phyloP scores from a whole-genome alignment of 768 basidiomycete genomes.

The Dentipellis sp. region DNA sequence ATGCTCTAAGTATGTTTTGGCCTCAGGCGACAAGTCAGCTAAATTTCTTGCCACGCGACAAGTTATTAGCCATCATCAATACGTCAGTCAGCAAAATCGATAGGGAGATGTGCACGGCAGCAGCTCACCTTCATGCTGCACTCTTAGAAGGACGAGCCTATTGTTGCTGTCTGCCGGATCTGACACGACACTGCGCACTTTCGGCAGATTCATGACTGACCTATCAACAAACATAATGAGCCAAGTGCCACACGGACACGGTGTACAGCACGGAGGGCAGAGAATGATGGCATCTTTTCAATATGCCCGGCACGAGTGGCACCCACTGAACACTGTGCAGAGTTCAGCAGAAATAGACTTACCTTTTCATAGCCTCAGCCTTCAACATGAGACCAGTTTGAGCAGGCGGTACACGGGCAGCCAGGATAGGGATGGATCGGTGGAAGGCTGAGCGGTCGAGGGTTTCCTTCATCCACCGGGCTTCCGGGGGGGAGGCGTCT shows the following conservation, averaged over 20 bases:
- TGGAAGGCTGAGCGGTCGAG: constrained; percentile 61
- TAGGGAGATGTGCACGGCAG: background rate
- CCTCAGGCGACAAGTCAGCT: constrained; percentile 60
- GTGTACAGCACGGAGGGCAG: constrained; percentile 1
- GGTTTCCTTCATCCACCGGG: constrained; percentile 38
- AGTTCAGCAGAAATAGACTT: constrained; percentile 12
- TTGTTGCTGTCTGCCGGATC: constrained; percentile 40
- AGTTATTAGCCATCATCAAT: too few relatives aligned
- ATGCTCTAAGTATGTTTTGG: constrained; percentile 43
- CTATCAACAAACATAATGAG: constrained; percentile 26
- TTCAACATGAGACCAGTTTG: constrained; percentile 50
- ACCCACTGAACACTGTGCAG: background rate
- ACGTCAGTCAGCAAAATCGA: background rate
- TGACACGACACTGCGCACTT: constrained; percentile 46
- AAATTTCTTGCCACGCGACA: constrained; percentile 27
- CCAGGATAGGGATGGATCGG: constrained; percentile 58
- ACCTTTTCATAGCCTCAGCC: constrained; percentile 54
- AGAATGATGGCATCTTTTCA: background rate
- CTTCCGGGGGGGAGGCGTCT: constrained; percentile 35
- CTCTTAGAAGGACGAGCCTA: constrained; percentile 60
- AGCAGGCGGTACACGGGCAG: constrained; percentile 49
- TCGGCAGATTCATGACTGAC: constrained; percentile 58
- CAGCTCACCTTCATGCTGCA: constrained; percentile 47
- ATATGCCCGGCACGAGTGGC: background rate
- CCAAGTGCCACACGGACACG: constrained; percentile 7